Conservation (phyloP, 352 stramenopile species). For the Elongisporangium undulatum region DNA sequence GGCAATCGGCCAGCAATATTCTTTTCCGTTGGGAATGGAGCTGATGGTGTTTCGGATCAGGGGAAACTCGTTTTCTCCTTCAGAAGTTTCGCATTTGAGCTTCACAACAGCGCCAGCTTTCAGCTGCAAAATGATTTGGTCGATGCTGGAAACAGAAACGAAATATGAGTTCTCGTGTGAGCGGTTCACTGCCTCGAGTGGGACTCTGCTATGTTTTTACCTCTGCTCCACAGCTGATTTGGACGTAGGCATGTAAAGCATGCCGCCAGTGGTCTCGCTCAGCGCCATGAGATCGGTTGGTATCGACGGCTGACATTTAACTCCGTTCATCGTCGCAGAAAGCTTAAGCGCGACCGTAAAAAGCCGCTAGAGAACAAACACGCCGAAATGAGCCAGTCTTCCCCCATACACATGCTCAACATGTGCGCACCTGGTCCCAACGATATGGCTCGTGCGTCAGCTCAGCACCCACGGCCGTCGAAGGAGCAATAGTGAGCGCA, state of each 20-base stretch:
- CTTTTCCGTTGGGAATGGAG: constrained; percentile 64
- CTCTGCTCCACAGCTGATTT: constrained; percentile 73
- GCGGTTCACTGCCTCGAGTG: too few species aligned
- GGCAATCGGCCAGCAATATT: constrained; percentile 80
- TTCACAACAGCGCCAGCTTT: constrained; percentile 82
- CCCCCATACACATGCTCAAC: neutral
- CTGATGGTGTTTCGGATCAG: constrained; percentile 64
- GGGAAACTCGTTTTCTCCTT: constrained; percentile 43
- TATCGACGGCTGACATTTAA: constrained; percentile 37
- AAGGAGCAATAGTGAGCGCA: constrained; percentile 67
- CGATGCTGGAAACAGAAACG: constrained; percentile 38
- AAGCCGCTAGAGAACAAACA: constrained; percentile 27
- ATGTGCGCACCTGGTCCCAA: constrained; percentile 65
- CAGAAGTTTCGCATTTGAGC: constrained; percentile 58
- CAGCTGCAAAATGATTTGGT: constrained; percentile 80
- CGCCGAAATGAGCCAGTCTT: neutral
- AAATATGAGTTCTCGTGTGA: too few species aligned
- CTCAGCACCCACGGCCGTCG: constrained; percentile 57
- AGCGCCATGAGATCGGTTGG: constrained; percentile 81
- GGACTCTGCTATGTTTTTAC: too few species aligned
- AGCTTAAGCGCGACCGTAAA: constrained; percentile 84
- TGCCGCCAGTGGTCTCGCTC: constrained; percentile 80
- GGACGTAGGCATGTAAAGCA: constrained; percentile 79
- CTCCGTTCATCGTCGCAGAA: constrained; percentile 46
- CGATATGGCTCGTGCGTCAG: constrained; percentile 79